Evolutionary conservation across 2,329 filamentous ascomycete genomes (phyloP), one percentile per base, ranked within the genome.

Genomic region (Laburnicola sp.): DNA sequence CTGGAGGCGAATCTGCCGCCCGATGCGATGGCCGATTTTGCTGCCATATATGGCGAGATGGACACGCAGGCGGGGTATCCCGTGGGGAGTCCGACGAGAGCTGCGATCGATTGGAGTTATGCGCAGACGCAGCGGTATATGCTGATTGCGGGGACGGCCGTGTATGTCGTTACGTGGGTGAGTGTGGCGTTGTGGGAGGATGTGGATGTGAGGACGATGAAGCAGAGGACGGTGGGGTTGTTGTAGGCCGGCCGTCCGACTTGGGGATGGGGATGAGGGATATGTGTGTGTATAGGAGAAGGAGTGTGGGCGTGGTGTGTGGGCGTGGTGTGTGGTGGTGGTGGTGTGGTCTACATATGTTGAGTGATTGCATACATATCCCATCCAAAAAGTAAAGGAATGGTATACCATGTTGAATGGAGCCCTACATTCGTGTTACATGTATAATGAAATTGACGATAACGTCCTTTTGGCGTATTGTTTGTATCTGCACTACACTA

Each of bases 51-150:
- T 54, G 76, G 78, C 27, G 76, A 77, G 56, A 60, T 87, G 23
- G 72, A 72, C 0, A 75, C 74, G 2, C 86, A 88, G 58, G 66
- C 84, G 3, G 69, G 68, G 21, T 86, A 84, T 61, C 70, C 74
- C 0, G 59, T 75, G 26, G 83, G 82, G 1, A 78, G 70, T 3
- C 72, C 77, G 0, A 78, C 76, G 11, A 70, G 86, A 4, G 64
- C 74, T 6, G 74, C 70, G 0, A 75, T 76, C 60, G 65, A 70
- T 47, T 44, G 64, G 28, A 69, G 70, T 6, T 76, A 75, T 39
- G 69, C 56, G 5, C 53, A 69, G 47, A 66, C 71, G 2, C 72
- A 74, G 47, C 59, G 59, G 31, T 71, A 68, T 53, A 73, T 75
- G 70, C 59, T 70, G 3, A 73, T 72, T 43, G 64, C 65, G 2